These are phyloP conservation scores for Heterobasidion parviporum DNA, from an alignment of 1,284 basidiomycete species.

Conservation along the genomic window DNA sequence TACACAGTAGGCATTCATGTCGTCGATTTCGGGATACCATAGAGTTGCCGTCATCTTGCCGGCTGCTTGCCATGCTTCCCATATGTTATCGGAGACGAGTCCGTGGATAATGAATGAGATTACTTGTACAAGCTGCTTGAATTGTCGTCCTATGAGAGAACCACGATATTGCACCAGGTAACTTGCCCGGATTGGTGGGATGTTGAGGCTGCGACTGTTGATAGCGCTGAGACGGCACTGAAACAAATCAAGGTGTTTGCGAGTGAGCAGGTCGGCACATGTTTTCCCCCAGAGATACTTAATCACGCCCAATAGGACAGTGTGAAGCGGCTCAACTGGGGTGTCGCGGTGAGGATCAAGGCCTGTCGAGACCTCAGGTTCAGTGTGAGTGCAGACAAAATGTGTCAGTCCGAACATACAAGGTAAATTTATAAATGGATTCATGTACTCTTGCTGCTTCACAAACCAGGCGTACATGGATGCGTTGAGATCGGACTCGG, in stretches of 20 bases:
- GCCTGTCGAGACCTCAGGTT: not conserved
- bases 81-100: slow-evolving; percentile 10
- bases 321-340: slow-evolving; percentile 28
- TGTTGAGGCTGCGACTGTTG: slow-evolving; percentile 21
- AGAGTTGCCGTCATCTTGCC: slow-evolving; percentile 24
- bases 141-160: slow-evolving; percentile 31
- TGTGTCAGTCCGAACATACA: not conserved
- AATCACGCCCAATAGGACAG: slow-evolving; percentile 25
- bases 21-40: slow-evolving; percentile 26
- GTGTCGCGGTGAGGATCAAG: slow-evolving; percentile 27
- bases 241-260: slow-evolving; percentile 17
- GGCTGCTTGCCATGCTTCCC: slow-evolving; percentile 22
- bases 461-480: slow-evolving; percentile 1
- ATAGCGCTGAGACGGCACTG: slow-evolving; percentile 19
- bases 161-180: slow-evolving; percentile 31
- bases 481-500: not conserved
- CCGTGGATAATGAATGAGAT: slow-evolving; percentile 22
- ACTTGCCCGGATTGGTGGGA: slow-evolving; percentile 17
- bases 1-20: slow-evolving; percentile 25
- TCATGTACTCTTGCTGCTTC: slow-evolving; percentile 18
- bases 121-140: slow-evolving; percentile 28
- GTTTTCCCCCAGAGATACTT: slow-evolving; percentile 29
- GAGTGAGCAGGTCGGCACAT: slow-evolving; percentile 14
- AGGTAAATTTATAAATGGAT: slow-evolving; percentile 11
- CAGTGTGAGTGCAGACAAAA: not conserved